A percentile compares a stretch with the other conserved stretches of the same genome.
These are phyloP conservation scores for Acacia melanoxylon DNA, from an alignment of 306 rosid species.

Conservation along the genomic window DNA sequence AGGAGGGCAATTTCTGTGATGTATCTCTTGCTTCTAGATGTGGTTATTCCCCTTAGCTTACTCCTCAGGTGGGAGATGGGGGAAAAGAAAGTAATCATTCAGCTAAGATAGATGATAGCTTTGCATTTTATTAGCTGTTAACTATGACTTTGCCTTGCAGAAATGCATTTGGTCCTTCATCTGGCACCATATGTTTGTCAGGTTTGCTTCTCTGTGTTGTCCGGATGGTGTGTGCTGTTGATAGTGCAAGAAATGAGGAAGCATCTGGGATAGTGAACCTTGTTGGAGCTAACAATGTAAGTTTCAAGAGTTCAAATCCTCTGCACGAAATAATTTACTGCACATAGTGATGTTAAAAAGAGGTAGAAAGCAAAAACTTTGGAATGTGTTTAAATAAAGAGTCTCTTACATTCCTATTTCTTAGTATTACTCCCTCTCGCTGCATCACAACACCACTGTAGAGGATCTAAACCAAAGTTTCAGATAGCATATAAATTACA, in stretches of 20 bases:
- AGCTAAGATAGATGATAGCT: background rate
- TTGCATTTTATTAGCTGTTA: constrained; percentile 35
- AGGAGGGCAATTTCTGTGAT: background rate
- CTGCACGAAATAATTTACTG: background rate
- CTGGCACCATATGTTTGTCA: constrained; percentile 86
- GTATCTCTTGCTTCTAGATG: constrained; percentile 19
- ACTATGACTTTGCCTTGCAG: constrained; percentile 56
- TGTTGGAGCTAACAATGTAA: background rate
- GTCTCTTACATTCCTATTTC: background rate
- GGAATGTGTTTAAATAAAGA: background rate
- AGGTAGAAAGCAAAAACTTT: background rate
- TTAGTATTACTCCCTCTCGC: background rate
- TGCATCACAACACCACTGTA: background rate
- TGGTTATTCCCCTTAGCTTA: constrained; percentile 15
- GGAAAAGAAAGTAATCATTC: constrained; percentile 14
- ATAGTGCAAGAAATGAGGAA: constrained; percentile 76
- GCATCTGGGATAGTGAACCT: constrained; percentile 63
- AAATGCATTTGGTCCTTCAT: constrained; percentile 89
- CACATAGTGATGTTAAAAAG: background rate
- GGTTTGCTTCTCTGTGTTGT: constrained; percentile 74
- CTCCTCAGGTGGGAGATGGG: constrained; percentile 24
- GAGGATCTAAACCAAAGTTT: background rate
- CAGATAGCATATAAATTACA: background rate
- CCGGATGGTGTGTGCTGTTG: constrained; percentile 84
- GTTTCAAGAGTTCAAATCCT: background rate